These are phyloP conservation scores for Cylindrotheca closterium DNA, from an alignment of 108 stramenopile species.

Conservation along the genomic window DNA sequence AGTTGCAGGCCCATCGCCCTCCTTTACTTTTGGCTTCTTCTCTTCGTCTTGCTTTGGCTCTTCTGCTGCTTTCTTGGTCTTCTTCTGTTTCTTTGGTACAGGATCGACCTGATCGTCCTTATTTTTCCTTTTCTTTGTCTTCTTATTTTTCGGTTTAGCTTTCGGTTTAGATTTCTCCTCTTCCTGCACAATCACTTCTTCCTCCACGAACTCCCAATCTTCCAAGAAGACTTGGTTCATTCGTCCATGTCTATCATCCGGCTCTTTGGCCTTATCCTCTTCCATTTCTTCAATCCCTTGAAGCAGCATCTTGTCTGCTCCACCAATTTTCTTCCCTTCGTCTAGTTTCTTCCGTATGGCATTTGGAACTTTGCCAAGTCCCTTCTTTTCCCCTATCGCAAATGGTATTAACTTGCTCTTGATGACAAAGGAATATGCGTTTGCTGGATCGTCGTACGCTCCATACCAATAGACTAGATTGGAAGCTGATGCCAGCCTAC, in stretches of 20 bases:
- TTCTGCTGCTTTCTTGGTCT: constrained; percentile 8
- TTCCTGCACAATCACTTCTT: constrained; percentile 20
- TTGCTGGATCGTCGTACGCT: constrained; percentile 8
- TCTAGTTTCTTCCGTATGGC: constrained; percentile 12
- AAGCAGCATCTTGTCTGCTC: neutral
- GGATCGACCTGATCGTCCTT: constrained; percentile 1
- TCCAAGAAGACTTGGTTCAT: constrained; percentile 23
- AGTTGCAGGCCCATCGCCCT: neutral
- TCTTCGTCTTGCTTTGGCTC: constrained; percentile 13
- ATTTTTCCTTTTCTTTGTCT: constrained; percentile 21
- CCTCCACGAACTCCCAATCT: constrained; percentile 22
- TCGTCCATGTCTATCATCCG: constrained; percentile 29
- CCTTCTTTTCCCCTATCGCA: constrained; percentile 29
- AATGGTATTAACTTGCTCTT: constrained; percentile 24
- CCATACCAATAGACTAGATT: constrained; percentile 45
- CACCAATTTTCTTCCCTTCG: constrained; percentile 22
- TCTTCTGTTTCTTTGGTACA: neutral
- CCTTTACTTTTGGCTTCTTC: neutral
- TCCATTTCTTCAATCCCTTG: constrained; percentile 38
- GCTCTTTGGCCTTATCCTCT: constrained; percentile 32
- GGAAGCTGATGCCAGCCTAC: constrained; percentile 9
- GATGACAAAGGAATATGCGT: constrained; percentile 31
- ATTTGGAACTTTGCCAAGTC: constrained; percentile 13
- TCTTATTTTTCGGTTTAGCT: constrained; percentile 3
- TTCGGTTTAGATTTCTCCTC: neutral